A percentile compares a stretch with the other conserved stretches of the same genome.
phyloP scores from a whole-genome alignment of 2,329 filamentous ascomycete species.

The Ilyonectria sp. region DNA sequence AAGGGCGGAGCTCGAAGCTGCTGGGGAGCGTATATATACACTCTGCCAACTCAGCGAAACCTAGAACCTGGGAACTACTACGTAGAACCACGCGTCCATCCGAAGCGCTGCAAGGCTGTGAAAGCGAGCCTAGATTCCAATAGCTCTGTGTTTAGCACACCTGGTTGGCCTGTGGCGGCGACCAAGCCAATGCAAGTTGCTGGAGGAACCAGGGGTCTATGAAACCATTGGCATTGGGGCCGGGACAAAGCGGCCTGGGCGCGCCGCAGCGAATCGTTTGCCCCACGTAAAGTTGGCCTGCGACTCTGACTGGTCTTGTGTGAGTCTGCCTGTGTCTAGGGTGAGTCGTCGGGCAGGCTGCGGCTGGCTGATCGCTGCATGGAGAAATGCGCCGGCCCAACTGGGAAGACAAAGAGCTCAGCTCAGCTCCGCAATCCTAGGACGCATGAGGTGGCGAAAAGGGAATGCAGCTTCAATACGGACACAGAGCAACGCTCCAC shows the following conservation, averaged over 20 bases:
- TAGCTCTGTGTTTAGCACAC: not conserved
- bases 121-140: constrained; percentile 17
- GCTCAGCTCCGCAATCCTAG: not conserved
- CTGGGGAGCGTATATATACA: constrained; percentile 23
- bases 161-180: constrained; percentile 28
- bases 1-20: constrained; percentile 4
- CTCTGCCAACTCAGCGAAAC: not conserved
- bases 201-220: constrained; percentile 31
- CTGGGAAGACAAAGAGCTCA: not conserved
- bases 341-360: constrained; percentile 18
- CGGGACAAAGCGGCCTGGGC: not conserved
- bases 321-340: constrained; percentile 5
- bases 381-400: constrained; percentile 13
- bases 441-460: not conserved
- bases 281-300: constrained; percentile 42
- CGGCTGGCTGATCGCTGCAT: constrained; percentile 25
- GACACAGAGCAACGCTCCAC: constrained; percentile 2
- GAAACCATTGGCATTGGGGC: constrained; percentile 23
- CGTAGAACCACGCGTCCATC: not conserved
- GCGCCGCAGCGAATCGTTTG: constrained; percentile 42
- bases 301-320: constrained; percentile 33
- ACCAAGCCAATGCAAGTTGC: constrained; percentile 28
- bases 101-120: constrained; percentile 27
- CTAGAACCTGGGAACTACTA: constrained; percentile 8
- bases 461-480: not conserved